Evolutionary conservation across 2,329 filamentous ascomycete genomes (phyloP).

Genomic region (Aspergillus niger): DNA sequence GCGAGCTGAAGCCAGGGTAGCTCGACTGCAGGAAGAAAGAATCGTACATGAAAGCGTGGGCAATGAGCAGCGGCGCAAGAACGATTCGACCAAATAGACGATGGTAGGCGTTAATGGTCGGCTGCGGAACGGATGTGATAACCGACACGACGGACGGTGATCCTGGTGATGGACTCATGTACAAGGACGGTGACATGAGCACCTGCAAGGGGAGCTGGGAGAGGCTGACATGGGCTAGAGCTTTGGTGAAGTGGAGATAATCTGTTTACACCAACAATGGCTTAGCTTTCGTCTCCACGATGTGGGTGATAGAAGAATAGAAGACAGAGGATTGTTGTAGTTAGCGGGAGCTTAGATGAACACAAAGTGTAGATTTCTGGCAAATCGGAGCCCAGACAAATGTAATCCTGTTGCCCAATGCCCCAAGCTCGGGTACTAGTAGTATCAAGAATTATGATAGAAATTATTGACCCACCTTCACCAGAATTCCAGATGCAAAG

Average conservation of each 20-base stretch:
- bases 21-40: slow-evolving; percentile 57
- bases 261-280: slow-evolving; percentile 43
- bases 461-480: slow-evolving; percentile 48
- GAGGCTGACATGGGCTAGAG: slow-evolving; percentile 60
- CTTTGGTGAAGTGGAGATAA: slow-evolving; percentile 65
- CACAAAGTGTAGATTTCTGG: not conserved
- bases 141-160: slow-evolving; percentile 52
- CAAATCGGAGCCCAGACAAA: slow-evolving; percentile 2
- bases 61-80: slow-evolving; percentile 52
- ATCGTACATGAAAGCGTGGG: slow-evolving; percentile 59
- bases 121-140: slow-evolving; percentile 57
- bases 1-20: slow-evolving; percentile 35
- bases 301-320: not conserved
- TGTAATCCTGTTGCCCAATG: not conserved
- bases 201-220: slow-evolving; percentile 64
- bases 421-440: not conserved
- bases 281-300: not conserved
- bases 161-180: slow-evolving; percentile 47
- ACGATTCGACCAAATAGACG: slow-evolving; percentile 59
- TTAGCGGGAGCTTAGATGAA: not conserved
- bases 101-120: slow-evolving; percentile 59
- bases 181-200: slow-evolving; percentile 50
- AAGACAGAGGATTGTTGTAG: not conserved
- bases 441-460: not conserved
- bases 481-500: slow-evolving; percentile 55